Evolutionary conservation across 768 basidiomycete genomes (phyloP), one percentile per base, ranked within the genome.

Genomic region (Russula olivacea): DNA sequence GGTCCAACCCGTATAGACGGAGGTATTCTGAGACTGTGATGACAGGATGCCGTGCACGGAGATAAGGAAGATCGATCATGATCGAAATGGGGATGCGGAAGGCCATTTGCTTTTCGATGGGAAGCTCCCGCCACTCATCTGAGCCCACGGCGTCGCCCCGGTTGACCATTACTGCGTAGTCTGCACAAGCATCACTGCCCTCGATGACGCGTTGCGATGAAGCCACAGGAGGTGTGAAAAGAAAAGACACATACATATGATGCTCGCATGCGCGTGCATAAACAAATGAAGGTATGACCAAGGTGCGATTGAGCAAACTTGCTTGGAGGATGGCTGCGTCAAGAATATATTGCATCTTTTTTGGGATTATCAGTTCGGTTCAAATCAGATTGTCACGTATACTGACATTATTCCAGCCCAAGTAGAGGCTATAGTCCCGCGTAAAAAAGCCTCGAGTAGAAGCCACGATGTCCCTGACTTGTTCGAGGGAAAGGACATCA

Each of bases 341-440:
- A 59, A 81, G 74, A 58, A 81, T 81, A 63, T 80, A 80, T 19
- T 79, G 76, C 73, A 80, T 74, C 79, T 79, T 43, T 54, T 12
- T 40, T 63, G 12, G 43, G 32, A 4, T 10, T 23, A 60, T 66
- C 43, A 36, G 50, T 15, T 23, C 32, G 2, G n/a, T 11, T 6
- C n/a, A 28, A 14, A 41, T 12, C 12, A 11, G 9, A 36, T 45
- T 34, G 14, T 45, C 12, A 25, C 49, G 21, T 28, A 15, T 14
- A 68, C 78, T 60, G 41, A 80, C 78, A 55, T 80, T 81, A 67
- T 80, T 80, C 78, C 79, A 80, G 23, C 79, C 80, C 1, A 81
- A 66, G 4, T 72, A 71, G 61, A 79, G 69, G 56, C 74, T 79
- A 63, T 70, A 80, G 36, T 68, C 70, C 28, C 28, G 28, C 28